Evolutionary conservation across 2,329 filamentous ascomycete species (phyloP), one percentile per base, ranked within the genome.

Genomic region (Coleophoma eucalyptorum): DNA sequence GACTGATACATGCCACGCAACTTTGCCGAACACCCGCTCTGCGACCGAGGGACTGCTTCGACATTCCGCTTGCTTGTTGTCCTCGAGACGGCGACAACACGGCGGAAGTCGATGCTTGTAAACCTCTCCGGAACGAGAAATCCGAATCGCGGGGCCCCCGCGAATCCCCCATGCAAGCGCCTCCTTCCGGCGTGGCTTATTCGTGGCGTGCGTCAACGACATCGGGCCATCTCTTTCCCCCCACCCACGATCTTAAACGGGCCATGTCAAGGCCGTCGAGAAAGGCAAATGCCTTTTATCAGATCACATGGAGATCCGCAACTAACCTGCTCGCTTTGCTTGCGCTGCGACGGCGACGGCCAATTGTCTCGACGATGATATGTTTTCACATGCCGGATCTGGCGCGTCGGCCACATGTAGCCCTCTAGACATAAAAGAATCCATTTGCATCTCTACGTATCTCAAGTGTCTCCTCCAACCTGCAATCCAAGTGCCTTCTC

Each of bases 241-340:
- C 8, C 12, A 20, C 46, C 46, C 40, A 35, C 37, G 18, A 40
- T 49, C 43, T 47, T 26, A 12, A n/a, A 48, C 54, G 54, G 51
- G 54, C 54, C 54, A 56, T 56, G 46, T 56, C 50, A 13, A 38
- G 21, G 21, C 54, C 54, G 48, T 31, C 16, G 16, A 8, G 16
- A n/a, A 13, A 19, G 3, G 18, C 7, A 19, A 33, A 16, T 33
- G 11, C 31, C 19, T 31, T n/a, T 12, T n/a, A 37, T 26, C n/a
- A n/a, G 8, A 12, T 20, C 48, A 49, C 37, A 13, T 43, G 20
- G n/a, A 40, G 21, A 15, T 5, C 21, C 37, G 33, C 26, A 34
- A 34, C 26, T 5, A 8, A 26, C 10, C 26, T 26, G 26, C 26
- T 26, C 26, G 26, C 5, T 2, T 26, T 26, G 10, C 3, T 8